A percentile compares a stretch with the other conserved stretches of the same genome.
These are phyloP conservation scores for Spathaspora hagerdaliae DNA, from an alignment of 805 yeast species.

Conservation along the genomic window DNA sequence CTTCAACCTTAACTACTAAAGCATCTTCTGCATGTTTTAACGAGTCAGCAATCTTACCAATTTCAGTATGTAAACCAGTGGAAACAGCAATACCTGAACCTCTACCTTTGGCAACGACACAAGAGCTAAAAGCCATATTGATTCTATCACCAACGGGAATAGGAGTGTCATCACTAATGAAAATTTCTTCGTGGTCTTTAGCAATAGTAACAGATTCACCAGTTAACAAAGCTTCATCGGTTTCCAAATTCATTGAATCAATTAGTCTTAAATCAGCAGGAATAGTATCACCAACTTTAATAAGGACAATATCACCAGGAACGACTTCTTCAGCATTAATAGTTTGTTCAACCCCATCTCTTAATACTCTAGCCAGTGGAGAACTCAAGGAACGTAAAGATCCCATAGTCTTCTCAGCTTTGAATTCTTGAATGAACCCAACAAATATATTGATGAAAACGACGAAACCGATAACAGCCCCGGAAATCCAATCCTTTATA, in stretches of 20 bases:
- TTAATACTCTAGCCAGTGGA: slow-evolving; percentile 64
- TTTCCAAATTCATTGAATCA: slow-evolving; percentile 59
- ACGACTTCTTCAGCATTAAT: slow-evolving; percentile 63
- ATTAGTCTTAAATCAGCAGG: slow-evolving; percentile 70
- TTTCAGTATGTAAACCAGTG: slow-evolving; percentile 71
- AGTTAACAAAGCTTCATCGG: slow-evolving; percentile 64
- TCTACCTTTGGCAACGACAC: slow-evolving; percentile 70
- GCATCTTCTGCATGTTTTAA: slow-evolving; percentile 38
- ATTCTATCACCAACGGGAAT: slow-evolving; percentile 70
- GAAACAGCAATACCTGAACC: slow-evolving; percentile 64
- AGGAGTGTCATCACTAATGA: slow-evolving; percentile 20
- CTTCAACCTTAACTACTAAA: slow-evolving; percentile 37
- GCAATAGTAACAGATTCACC: slow-evolving; percentile 66
- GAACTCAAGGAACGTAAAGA: slow-evolving; percentile 63
- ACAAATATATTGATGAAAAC: slow-evolving; percentile 59
- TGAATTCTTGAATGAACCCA: slow-evolving; percentile 67
- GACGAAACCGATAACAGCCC: slow-evolving; percentile 74
- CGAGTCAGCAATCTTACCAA: slow-evolving; percentile 68
- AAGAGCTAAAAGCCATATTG: slow-evolving; percentile 68
- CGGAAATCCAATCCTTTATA: slow-evolving; percentile 75
- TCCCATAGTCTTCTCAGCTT: slow-evolving; percentile 78
- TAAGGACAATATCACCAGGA: slow-evolving; percentile 66
- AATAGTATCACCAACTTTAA: slow-evolving; percentile 68
- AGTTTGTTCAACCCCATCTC: slow-evolving; percentile 55
- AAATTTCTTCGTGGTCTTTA: slow-evolving; percentile 45